Conservation (phyloP, 495 filamentous ascomycete genomes). For the Aspergillus leporis region DNA sequence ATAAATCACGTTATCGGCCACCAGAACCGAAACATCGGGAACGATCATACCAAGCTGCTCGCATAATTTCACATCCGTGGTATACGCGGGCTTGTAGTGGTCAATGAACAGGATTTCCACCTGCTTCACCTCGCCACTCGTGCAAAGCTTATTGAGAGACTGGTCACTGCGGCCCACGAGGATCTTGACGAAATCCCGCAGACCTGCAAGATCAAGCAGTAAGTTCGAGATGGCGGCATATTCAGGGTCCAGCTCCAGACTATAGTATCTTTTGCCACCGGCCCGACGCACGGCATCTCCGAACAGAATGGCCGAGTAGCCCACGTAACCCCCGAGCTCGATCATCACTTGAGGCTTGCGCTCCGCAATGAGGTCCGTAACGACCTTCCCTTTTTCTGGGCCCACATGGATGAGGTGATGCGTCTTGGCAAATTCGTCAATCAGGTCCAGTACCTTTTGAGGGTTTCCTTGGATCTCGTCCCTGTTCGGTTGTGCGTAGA, state of each 20-base stretch:
- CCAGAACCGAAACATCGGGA: slow-evolving; percentile 57
- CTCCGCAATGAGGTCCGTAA: slow-evolving; percentile 62
- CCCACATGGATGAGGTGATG: slow-evolving; percentile 79
- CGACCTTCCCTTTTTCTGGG: slow-evolving; percentile 66
- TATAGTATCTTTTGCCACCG: slow-evolving; percentile 62
- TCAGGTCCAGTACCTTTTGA: slow-evolving; percentile 60
- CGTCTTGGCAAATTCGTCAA: slow-evolving; percentile 69
- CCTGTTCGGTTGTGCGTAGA: slow-evolving; percentile 59
- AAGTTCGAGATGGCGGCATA: slow-evolving; percentile 63
- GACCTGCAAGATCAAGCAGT: slow-evolving; percentile 67
- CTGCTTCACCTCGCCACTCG: slow-evolving; percentile 49
- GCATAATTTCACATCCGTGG: slow-evolving; percentile 68
- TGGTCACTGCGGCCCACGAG: slow-evolving; percentile 63
- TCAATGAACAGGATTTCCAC: slow-evolving; percentile 75
- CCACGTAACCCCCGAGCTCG: slow-evolving; percentile 80
- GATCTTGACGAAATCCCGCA: slow-evolving; percentile 65
- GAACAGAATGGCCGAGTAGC: slow-evolving; percentile 76
- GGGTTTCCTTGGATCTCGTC: slow-evolving; percentile 65
- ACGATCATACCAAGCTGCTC: slow-evolving; percentile 65
- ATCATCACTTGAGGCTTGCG: slow-evolving; percentile 68
- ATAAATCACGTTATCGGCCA: slow-evolving; percentile 72
- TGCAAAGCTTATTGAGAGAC: slow-evolving; percentile 55
- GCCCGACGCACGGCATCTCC: slow-evolving; percentile 58
- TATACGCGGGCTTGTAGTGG: slow-evolving; percentile 73
- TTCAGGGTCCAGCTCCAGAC: slow-evolving; percentile 66